Evolutionary conservation across 225 moss, liverwort and hornwort species (phyloP).

Genomic region (Marchantia polymorpha): DNA sequence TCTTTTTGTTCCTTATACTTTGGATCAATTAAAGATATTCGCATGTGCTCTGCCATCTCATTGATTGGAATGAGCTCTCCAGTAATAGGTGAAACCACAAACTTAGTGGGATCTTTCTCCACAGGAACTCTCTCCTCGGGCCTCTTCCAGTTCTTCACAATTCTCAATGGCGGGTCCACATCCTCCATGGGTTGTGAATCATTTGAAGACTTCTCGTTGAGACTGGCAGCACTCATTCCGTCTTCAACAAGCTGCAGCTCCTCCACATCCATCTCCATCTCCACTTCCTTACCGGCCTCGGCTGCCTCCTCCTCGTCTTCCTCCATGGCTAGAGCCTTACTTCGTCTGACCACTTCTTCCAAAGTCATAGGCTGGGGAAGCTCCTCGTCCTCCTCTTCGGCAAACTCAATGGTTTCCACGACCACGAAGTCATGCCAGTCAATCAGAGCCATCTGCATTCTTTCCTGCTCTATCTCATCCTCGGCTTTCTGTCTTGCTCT

Average conservation of each 20-base stretch:
- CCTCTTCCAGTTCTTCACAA: slow-evolving; percentile 96
- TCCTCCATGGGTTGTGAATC: slow-evolving; percentile 56
- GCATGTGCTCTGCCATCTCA: slow-evolving; percentile 99
- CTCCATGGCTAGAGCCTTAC: slow-evolving; percentile 77
- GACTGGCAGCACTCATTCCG: slow-evolving; percentile 79
- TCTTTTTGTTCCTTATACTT: slow-evolving; percentile 99
- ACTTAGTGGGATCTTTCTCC: slow-evolving; percentile 78
- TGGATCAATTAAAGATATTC: slow-evolving; percentile 96
- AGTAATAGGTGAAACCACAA: slow-evolving; percentile 94
- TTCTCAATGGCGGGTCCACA: slow-evolving; percentile 86
- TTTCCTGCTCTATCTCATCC: slow-evolving; percentile 98
- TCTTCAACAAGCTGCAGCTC: slow-evolving; percentile 95
- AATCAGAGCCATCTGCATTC: slow-evolving; percentile 98
- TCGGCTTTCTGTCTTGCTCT: slow-evolving; percentile 98
- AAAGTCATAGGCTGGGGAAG: slow-evolving; percentile 96
- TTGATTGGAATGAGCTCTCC: slow-evolving; percentile 93
- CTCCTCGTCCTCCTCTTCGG: slow-evolving; percentile 95
- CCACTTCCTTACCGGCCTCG: slow-evolving; percentile 90
- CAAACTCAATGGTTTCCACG: slow-evolving; percentile 98
- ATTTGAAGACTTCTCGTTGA: slow-evolving; percentile 53
- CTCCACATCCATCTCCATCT: slow-evolving; percentile 99
- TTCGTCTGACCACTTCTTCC: slow-evolving; percentile 90
- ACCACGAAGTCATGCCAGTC: slow-evolving; percentile 99
- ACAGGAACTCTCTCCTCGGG: slow-evolving; percentile 83
- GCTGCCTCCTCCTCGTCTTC: slow-evolving; percentile 88